A percentile compares a stretch with the other conserved stretches of the same genome.
These are phyloP conservation scores for Botrytis byssoidea DNA, from an alignment of 2,329 filamentous ascomycete species.

Conservation along the genomic window DNA sequence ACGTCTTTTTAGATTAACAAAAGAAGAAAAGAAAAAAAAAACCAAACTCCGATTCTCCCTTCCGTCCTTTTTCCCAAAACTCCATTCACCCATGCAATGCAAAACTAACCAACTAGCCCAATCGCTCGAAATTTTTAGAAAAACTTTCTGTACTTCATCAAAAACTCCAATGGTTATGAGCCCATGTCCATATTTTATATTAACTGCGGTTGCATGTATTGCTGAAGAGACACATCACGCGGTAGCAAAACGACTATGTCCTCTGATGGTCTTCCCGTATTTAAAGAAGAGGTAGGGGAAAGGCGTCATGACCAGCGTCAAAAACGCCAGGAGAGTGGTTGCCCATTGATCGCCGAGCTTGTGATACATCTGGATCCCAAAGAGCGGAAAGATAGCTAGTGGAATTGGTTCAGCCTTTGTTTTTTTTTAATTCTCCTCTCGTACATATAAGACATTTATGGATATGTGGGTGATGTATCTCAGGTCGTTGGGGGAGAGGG, in stretches of 20 bases:
- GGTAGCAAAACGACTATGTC: conserved; percentile 53
- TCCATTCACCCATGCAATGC: background rate
- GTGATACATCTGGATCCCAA: conserved; percentile 71
- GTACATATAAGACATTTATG: background rate
- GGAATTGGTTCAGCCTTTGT: conserved; percentile 27
- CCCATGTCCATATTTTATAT: conserved; percentile 16
- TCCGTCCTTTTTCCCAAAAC: background rate
- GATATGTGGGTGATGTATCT: background rate
- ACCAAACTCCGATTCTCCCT: background rate
- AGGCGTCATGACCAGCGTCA: conserved; percentile 61
- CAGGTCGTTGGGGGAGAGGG: background rate
- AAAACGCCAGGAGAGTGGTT: conserved; percentile 58
- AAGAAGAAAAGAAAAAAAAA: too few species aligned
- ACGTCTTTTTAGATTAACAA: background rate
- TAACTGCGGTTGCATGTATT: conserved; percentile 8
- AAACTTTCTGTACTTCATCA: background rate
- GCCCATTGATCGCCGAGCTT: conserved; percentile 70
- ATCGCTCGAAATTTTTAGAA: background rate
- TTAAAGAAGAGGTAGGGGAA: conserved; percentile 64
- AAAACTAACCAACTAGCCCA: background rate
- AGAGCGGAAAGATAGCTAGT: conserved; percentile 70
- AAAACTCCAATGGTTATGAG: conserved; percentile 2
- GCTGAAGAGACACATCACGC: conserved; percentile 23
- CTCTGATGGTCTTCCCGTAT: conserved; percentile 57
- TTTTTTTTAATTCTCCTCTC: conserved; percentile 6